Base-by-base conservation (phyloP, 2,329 filamentous ascomycete genomes). In the Ascochyta viciae-villosae region DNA sequence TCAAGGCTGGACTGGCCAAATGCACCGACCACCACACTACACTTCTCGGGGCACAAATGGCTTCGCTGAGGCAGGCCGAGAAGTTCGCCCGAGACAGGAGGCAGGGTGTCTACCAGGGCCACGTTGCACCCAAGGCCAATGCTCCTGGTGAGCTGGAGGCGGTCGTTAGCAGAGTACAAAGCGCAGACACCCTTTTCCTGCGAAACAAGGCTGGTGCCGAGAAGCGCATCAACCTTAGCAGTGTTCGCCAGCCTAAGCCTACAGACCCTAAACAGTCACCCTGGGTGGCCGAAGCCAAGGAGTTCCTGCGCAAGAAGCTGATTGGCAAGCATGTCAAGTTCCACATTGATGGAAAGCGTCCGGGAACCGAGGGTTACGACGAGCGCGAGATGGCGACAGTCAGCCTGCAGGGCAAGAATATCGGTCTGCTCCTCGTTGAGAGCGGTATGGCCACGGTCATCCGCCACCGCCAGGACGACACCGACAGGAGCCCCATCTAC, bases 1-100 rank as follows among this genome's bases (percentile, higher is more conserved):
- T 99, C 40, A 87, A 94, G 68, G 91, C 92, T 49, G 95, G 95
- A 67, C 83, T 98, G 52, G 95, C 94, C 37, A 86, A 92, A 70
- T 98, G 94, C 81, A 92, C 93, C 62, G 95, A 99, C 77, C 93
- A 95, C 78, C 95, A 99, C 80, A 96, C 94, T 0, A 96, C 92
- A 35, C 83, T 97, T 79, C 85, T 99, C 10, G 95, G 95, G 40
- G 81, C 86, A 45, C 91, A 94, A 68, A 99, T 99, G 95, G 88
- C 89, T 38, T 76, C 85, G 54, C 86, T 98, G 54, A 87, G 95
- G 61, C 86, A 90, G 62, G 93, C 95, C 1, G 95, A 99, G 80
- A 94, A 91, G 75, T 81, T 85, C 55, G 95, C 95, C 4, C 92
- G 92, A 77, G 85, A 87, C 63, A 85, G 85, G 63, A 89, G 90